Conservation (phyloP, 1,284 basidiomycete genomes). For the Cutaneotrichosporon mucoides region DNA sequence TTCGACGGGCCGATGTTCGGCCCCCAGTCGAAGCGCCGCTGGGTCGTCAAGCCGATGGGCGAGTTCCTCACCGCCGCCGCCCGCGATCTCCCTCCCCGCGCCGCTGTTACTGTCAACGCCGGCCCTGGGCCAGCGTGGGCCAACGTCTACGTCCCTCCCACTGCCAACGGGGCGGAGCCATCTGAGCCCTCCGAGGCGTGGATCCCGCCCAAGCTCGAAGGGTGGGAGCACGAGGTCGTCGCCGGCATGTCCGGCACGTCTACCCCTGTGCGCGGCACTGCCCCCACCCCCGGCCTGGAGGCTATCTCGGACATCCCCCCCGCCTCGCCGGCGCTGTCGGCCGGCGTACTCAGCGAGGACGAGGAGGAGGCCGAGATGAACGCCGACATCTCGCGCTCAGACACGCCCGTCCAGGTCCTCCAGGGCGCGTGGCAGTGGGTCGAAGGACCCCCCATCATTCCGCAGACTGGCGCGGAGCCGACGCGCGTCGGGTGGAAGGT, state of each 20-base stretch:
- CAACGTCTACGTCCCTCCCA: not conserved
- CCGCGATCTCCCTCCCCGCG: slow-evolving; percentile 12
- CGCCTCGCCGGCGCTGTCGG: not conserved
- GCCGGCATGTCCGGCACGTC: not conserved
- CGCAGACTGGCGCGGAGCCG: slow-evolving; percentile 12
- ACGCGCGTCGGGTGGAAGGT: slow-evolving; percentile 15
- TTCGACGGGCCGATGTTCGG: slow-evolving; percentile 58
- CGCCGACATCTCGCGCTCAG: not conserved
- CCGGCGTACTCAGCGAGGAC: not conserved
- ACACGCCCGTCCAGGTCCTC: not conserved
- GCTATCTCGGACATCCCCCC: not conserved
- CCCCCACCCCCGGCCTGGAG: no score
- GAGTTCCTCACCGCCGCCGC: slow-evolving; percentile 40
- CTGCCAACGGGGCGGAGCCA: no score
- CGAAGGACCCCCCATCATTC: not conserved
- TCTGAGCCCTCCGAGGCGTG: not conserved
- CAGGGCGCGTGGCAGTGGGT: slow-evolving; percentile 11
- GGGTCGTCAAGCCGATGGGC: slow-evolving; percentile 41
- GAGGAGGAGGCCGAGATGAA: slow-evolving; percentile 5
- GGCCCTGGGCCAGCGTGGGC: slow-evolving; percentile 1
- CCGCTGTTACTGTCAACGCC: not conserved
- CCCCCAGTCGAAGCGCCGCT: slow-evolving; percentile 31
- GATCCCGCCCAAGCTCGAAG: not conserved
- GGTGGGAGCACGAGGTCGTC: slow-evolving; percentile 2
- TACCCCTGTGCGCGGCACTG: no score